Base-by-base conservation (phyloP, 2,329 filamentous ascomycete genomes). In the Microsporum ferrugineum region DNA sequence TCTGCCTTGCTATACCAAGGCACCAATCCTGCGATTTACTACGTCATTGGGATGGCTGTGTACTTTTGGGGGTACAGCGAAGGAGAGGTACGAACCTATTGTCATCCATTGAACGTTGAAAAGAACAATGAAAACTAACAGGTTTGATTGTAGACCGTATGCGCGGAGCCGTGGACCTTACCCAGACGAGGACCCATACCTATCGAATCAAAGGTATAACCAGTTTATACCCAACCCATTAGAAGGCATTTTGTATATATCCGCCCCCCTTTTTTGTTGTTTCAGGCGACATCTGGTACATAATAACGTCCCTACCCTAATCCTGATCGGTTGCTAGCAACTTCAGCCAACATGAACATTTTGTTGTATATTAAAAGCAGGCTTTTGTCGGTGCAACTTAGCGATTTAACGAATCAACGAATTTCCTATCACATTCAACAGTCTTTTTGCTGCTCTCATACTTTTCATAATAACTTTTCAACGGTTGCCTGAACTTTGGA, bases 1-100 rank as follows among this genome's bases (percentile, higher is more conserved):
- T 85, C 89, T 4, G 80, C 87, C 33, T 79, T 99, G 65, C 78
- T 96, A 65, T 99, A 99, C 73, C 94, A 97, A 74, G 88, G 85
- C 62, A 96, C 91, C 33, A 95, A 99, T 72, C 82, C 92, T 2
- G 94, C 89, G 3, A 77, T 97, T 59, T 99, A 97, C 77, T 96
- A 97, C 72, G 72, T 95, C 31, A 83, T 96, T 64, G 92, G 87
- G 23, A 86, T 95, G 77, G 80, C 78, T 5, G 86, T 94, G 12
- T 99, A 97, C 75, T 96, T 97, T 69, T 96, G 91, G 91, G 94
- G 89, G 0, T 97, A 95, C 70, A 94, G 88, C 69, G 92, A 99
- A 75, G 94, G 94, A 75, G 94, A 99, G 86, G 91, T 96, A 76
- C 71, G 87, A 79, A 66, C 29, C 27, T 45, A 4, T 23, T 43